These are phyloP conservation scores for Actinomucor elegans DNA, from an alignment of 371 early-diverging fungal species.

Conservation along the genomic window DNA sequence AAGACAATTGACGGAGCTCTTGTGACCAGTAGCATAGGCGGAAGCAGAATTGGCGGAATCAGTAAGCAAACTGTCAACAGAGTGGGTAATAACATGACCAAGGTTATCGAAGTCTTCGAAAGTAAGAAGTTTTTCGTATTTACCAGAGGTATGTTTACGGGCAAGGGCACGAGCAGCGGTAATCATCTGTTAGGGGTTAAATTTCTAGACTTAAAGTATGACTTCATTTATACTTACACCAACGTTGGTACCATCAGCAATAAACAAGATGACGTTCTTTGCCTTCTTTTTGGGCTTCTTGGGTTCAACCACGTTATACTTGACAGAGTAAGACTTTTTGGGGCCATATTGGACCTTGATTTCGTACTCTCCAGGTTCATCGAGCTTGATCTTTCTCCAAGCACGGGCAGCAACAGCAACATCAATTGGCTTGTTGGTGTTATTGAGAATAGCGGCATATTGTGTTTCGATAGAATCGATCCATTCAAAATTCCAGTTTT, in stretches of 20 bases:
- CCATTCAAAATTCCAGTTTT: conserved; percentile 56
- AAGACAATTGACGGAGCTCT: conserved; percentile 59
- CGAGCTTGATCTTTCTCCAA: conserved; percentile 58
- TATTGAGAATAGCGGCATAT: conserved; percentile 25
- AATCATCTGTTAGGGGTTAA: conserved; percentile 41
- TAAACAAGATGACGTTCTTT: conserved; percentile 74
- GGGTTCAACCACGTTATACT: conserved; percentile 40
- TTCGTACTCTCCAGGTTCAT: conserved; percentile 59
- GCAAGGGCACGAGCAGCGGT: conserved; percentile 62
- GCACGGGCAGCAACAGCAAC: conserved; percentile 55
- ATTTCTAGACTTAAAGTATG: neutral
- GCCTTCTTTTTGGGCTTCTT: conserved; percentile 60
- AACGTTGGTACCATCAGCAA: conserved; percentile 72
- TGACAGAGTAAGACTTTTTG: conserved; percentile 35
- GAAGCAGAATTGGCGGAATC: conserved; percentile 80
- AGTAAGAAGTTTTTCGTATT: conserved; percentile 56
- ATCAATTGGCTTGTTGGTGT: conserved; percentile 43
- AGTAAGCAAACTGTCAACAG: conserved; percentile 71
- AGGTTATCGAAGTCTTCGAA: conserved; percentile 67
- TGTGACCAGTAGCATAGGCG: conserved; percentile 71
- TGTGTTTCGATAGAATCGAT: conserved; percentile 53
- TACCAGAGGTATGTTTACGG: conserved; percentile 55
- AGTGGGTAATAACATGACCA: conserved; percentile 71
- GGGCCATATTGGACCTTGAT: conserved; percentile 42
- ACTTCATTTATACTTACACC: conserved; percentile 30